Evolutionary conservation across 148 eudicot genomes (phyloP).

Genomic region (Gaultheria prostrata): DNA sequence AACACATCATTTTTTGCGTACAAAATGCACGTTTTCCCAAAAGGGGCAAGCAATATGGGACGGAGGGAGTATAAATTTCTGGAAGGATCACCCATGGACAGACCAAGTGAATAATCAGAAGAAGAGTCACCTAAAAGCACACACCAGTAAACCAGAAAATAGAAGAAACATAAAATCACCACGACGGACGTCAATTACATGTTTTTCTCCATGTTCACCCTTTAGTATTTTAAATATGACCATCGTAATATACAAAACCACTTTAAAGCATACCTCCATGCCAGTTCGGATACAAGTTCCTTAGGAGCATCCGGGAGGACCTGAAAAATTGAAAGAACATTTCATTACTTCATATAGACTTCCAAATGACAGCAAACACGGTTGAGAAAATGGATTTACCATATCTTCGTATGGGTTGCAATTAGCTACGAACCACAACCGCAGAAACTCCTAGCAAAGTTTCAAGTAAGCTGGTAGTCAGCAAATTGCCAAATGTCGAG

Average conservation of each 20-base stretch:
- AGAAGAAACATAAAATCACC: neutral
- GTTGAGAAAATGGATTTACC: constrained; percentile 38
- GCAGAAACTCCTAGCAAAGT: constrained; percentile 74
- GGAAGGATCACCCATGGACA: neutral
- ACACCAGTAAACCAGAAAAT: neutral
- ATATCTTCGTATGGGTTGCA: constrained; percentile 92
- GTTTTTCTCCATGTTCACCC: neutral
- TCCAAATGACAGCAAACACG: neutral
- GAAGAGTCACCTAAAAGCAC: neutral
- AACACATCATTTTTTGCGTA: too few relatives aligned
- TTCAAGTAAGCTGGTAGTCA: constrained; percentile 12
- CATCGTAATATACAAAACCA: neutral
- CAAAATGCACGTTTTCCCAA: too few relatives aligned
- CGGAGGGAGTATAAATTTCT: neutral
- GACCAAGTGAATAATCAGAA: neutral
- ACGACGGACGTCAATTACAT: neutral
- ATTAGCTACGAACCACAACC: constrained; percentile 89
- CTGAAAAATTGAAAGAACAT: constrained; percentile 28
- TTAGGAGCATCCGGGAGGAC: constrained; percentile 91
- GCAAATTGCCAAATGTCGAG: neutral
- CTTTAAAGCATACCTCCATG: constrained; percentile 66
- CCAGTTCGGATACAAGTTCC: constrained; percentile 92
- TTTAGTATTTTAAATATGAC: neutral
- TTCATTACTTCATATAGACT: constrained; percentile 9
- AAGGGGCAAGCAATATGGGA: too few relatives aligned